Conservation (phyloP, 1,284 basidiomycete species). For the Porodaedalea pini region DNA sequence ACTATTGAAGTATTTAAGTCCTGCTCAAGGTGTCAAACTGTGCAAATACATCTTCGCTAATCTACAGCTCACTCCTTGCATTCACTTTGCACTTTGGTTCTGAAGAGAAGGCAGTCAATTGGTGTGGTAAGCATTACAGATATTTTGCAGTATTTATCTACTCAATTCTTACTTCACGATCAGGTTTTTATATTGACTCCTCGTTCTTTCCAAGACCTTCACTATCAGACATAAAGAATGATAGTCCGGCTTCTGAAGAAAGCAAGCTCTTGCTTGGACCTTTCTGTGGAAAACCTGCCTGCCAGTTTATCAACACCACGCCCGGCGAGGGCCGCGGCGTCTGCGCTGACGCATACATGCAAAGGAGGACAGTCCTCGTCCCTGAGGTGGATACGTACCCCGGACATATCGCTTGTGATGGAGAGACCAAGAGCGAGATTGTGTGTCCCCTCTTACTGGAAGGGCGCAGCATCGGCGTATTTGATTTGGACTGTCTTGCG, state of each 20-base stretch:
- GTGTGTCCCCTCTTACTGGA: slow-evolving; percentile 68
- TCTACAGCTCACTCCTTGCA: slow-evolving; percentile 72
- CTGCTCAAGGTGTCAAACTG: slow-evolving; percentile 72
- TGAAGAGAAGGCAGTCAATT: slow-evolving; percentile 70
- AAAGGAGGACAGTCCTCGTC: slow-evolving; percentile 57
- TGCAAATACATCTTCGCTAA: slow-evolving; percentile 74
- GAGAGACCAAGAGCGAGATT: slow-evolving; percentile 81
- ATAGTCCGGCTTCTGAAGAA: slow-evolving; percentile 18
- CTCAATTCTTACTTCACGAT: not conserved
- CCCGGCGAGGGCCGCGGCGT: slow-evolving; percentile 66
- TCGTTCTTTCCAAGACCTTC: slow-evolving; percentile 55
- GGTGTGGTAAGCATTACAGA: slow-evolving; percentile 65
- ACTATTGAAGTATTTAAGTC: slow-evolving; percentile 5
- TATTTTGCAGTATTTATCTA: slow-evolving; percentile 2
- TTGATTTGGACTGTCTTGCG: slow-evolving; percentile 82
- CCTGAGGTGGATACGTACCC: slow-evolving; percentile 75
- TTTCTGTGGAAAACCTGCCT: slow-evolving; percentile 86
- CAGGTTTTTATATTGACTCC: slow-evolving; percentile 81
- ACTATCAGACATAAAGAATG: slow-evolving; percentile 20
- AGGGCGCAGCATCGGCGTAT: slow-evolving; percentile 60
- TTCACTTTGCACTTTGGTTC: slow-evolving; percentile 65
- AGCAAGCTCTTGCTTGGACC: slow-evolving; percentile 66
- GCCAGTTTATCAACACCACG: slow-evolving; percentile 68
- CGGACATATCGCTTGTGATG: slow-evolving; percentile 89
- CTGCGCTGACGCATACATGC: slow-evolving; percentile 74